phyloP scores from a whole-genome alignment of 768 basidiomycete genomes.

The Lanmaoa rubissima region DNA sequence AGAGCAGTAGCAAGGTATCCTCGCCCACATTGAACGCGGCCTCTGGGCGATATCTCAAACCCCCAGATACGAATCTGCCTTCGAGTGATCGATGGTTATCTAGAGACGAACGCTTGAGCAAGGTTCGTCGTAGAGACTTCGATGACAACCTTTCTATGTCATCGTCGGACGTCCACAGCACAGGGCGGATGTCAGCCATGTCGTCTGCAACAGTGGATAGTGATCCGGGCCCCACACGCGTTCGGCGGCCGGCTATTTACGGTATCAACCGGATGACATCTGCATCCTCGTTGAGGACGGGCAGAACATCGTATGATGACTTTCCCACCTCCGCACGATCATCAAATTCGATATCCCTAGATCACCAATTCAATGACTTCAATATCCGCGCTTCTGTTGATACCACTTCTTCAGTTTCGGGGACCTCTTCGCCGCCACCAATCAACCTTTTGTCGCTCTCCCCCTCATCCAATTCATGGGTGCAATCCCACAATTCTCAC shows the following conservation, averaged over 20 bases:
- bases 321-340: constrained; percentile 72
- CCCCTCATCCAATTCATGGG: constrained; percentile 59
- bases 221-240: constrained; percentile 74
- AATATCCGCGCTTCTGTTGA: constrained; percentile 68
- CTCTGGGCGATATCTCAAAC: constrained; percentile 52
- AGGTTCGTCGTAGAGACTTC: constrained; percentile 77
- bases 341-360: constrained; percentile 76
- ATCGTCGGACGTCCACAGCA: constrained; percentile 78
- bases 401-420: constrained; percentile 52
- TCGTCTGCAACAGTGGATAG: constrained; percentile 85
- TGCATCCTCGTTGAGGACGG: constrained; percentile 62
- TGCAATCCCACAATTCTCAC: constrained; percentile 44
- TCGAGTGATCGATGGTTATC: constrained; percentile 46
- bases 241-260: constrained; percentile 61
- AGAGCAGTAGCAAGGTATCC: constrained; percentile 38
- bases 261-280: constrained; percentile 75
- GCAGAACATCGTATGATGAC: constrained; percentile 63
- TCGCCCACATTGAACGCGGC: constrained; percentile 60
- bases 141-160: constrained; percentile 94
- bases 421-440: constrained; percentile 72
- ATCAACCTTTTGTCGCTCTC: constrained; percentile 73
- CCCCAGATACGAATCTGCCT: constrained; percentile 34
- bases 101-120: constrained; percentile 61
- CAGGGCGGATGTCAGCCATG: constrained; percentile 70
- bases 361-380: constrained; percentile 78